Percentiles rank a stretch among this genome's conserved stretches.
These are phyloP conservation scores for Diaporthe sp. DNA, from an alignment of 2,329 filamentous ascomycete species.

Conservation along the genomic window DNA sequence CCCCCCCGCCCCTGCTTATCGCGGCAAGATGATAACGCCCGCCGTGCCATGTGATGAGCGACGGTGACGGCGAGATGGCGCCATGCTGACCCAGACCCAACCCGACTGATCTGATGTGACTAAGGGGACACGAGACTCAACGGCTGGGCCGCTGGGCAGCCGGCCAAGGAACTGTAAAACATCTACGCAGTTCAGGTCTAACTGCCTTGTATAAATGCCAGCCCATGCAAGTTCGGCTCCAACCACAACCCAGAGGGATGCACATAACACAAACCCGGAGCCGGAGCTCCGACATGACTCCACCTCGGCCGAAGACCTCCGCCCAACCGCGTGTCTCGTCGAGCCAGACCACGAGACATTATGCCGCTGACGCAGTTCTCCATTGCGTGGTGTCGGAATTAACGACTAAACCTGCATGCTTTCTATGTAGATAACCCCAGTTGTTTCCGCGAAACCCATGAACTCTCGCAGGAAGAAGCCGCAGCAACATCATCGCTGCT, in stretches of 20 bases:
- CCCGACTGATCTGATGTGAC: neutral
- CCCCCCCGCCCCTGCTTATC: neutral
- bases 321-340: too few relatives aligned
- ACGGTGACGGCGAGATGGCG: constrained; percentile 1
- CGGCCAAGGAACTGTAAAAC: neutral
- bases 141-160: neutral
- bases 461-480: too few relatives aligned
- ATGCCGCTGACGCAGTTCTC: too few relatives aligned
- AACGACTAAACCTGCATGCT: neutral
- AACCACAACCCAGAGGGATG: neutral
- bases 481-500: too few relatives aligned
- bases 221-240: neutral
- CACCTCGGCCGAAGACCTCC: neutral
- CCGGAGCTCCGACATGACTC: neutral
- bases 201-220: neutral
- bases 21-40: constrained; percentile 12
- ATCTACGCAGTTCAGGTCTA: neutral
- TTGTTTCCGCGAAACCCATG: too few relatives aligned
- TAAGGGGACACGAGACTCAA: neutral
- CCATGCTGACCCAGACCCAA: constrained; percentile 3
- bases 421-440: neutral
- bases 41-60: constrained; percentile 9
- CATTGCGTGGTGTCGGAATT: too few relatives aligned
- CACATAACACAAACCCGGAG: neutral
- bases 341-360: too few relatives aligned